Evolutionary conservation across 163 green algal species (phyloP).

Genomic region (Scenedesmus sp.): DNA sequence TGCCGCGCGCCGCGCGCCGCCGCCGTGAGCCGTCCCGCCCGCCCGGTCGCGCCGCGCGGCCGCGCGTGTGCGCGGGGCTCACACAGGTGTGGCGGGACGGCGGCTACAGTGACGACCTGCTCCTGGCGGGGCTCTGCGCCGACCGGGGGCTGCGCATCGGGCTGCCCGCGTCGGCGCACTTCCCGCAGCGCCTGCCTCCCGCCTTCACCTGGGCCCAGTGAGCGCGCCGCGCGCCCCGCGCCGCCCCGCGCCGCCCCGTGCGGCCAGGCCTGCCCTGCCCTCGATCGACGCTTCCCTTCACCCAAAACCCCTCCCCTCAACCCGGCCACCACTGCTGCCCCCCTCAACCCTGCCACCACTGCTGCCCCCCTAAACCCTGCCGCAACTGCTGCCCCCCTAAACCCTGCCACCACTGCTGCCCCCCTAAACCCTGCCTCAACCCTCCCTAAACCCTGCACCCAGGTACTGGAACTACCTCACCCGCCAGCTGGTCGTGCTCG

Average conservation of each 20-base stretch:
- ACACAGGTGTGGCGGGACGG: conserved; percentile 76
- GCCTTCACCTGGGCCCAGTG: conserved; percentile 23
- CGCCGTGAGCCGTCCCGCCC: no score
- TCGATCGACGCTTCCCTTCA: no score
- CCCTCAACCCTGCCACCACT: no score
- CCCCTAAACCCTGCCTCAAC: no score
- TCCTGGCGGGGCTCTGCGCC: conserved; percentile 73
- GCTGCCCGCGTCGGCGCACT: conserved; percentile 75
- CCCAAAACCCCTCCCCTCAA: no score
- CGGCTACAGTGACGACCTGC: conserved; percentile 96
- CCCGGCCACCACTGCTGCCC: no score
- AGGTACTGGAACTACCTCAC: conserved; percentile 94
- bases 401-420: neutral
- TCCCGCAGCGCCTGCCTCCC: conserved; percentile 70
- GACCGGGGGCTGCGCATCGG: conserved; percentile 68
- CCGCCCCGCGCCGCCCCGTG: no score
- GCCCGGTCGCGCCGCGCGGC: no score
- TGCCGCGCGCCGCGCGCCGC: no score
- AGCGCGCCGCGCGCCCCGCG: no score
- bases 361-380: conserved; percentile 86
- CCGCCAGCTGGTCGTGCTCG: conserved; percentile 92
- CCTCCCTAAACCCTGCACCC: no score
- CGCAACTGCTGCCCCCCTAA: conserved; percentile 50
- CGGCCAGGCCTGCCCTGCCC: no score
- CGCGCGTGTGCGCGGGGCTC: neutral